phyloP scores from a whole-genome alignment of 1,284 basidiomycete species.

The Tylopilus sp. region DNA sequence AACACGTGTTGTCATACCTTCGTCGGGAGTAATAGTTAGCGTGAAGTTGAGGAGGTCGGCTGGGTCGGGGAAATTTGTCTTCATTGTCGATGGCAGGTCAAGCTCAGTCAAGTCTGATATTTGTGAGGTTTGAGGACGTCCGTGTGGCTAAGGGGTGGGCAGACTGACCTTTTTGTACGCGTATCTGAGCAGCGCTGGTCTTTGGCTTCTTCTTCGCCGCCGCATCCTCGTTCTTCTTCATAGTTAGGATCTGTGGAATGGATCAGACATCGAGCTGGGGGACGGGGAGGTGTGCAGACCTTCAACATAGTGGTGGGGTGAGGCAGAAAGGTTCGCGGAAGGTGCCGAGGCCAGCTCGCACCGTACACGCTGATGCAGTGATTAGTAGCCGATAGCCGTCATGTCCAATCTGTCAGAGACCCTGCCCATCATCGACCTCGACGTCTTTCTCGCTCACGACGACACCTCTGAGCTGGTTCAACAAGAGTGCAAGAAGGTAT shows the following conservation, averaged over 20 bases:
- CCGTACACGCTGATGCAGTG: conserved; percentile 1
- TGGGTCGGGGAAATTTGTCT: conserved; percentile 93
- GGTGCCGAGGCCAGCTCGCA: conserved; percentile 33
- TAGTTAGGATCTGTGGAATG: conserved; percentile 87
- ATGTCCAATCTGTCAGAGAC: conserved; percentile 46
- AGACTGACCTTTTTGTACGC: conserved; percentile 93
- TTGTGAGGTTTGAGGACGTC: conserved; percentile 12
- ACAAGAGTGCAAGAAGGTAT: conserved; percentile 76
- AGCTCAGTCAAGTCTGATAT: conserved; percentile 94
- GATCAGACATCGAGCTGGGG: conserved; percentile 13
- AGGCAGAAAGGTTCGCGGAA: conserved; percentile 37
- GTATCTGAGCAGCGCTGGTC: conserved; percentile 96
- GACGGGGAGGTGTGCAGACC: conserved; percentile 41
- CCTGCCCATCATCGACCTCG: conserved; percentile 82
- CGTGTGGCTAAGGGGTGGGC: neutral
- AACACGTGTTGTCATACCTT: conserved; percentile 68
- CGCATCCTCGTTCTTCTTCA: conserved; percentile 97
- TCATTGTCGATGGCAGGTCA: conserved; percentile 96
- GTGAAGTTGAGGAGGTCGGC: conserved; percentile 96
- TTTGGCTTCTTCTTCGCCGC: conserved; percentile 97
- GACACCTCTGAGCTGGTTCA: conserved; percentile 58
- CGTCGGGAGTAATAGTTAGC: conserved; percentile 95
- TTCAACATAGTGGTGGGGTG: conserved; percentile 54
- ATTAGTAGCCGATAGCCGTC: conserved; percentile 2
- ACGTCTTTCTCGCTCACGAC: conserved; percentile 71